phyloP scores from a whole-genome alignment of 495 filamentous ascomycete species.

The Penicillium pulvis region DNA sequence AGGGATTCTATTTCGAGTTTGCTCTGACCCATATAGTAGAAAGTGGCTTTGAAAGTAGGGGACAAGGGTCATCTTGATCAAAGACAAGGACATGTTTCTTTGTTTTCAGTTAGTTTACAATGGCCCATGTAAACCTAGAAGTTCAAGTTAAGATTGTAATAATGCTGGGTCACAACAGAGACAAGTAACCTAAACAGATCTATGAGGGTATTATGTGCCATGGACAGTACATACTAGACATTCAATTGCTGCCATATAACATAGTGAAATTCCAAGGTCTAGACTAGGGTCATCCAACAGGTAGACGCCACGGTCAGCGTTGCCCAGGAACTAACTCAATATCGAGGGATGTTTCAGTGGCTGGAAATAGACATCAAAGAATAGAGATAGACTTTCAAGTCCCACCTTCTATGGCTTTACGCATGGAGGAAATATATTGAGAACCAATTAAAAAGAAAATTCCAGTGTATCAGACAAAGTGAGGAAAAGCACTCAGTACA shows the following conservation, averaged over 20 bases:
- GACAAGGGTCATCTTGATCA: not conserved
- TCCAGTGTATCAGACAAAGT: conserved; percentile 41
- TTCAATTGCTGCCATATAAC: not conserved
- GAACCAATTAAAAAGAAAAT: conserved; percentile 33
- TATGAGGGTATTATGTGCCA: not conserved
- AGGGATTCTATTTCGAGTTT: not conserved
- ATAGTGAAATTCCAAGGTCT: not conserved
- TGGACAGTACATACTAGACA: not conserved
- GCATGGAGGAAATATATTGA: conserved; percentile 10
- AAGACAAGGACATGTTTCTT: not conserved
- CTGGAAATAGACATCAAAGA: too few relatives aligned
- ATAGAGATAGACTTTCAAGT: too few relatives aligned
- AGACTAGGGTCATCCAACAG: not conserved
- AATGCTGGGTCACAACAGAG: not conserved
- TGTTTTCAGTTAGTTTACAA: not conserved
- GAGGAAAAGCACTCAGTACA: conserved; percentile 43
- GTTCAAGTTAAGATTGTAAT: not conserved
- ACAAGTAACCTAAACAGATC: too few relatives aligned
- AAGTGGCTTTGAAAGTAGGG: not conserved
- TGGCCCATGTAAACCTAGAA: not conserved
- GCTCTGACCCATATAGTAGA: not conserved
- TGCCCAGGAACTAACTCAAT: not conserved
- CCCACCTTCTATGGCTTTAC: conserved; percentile 22
- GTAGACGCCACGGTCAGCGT: not conserved
- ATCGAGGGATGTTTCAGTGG: not conserved